phyloP scores from a whole-genome alignment of 2,329 filamentous ascomycete species.

The Thielaviopsis cerberus region DNA sequence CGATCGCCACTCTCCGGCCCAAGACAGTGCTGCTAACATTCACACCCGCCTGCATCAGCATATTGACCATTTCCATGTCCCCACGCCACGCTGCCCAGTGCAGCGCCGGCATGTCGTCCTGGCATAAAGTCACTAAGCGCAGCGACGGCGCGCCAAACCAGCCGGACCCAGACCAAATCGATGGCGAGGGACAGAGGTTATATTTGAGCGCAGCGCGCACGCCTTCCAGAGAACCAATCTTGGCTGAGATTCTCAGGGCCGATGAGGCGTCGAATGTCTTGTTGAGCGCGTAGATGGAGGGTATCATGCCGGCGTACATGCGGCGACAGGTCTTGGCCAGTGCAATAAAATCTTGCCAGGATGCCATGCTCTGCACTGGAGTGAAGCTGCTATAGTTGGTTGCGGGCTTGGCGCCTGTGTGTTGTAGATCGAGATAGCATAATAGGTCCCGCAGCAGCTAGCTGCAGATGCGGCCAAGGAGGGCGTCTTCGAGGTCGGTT shows the following conservation, averaged over 20 bases:
- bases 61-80: neutral
- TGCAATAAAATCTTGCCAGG: conserved; percentile 4
- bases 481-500: neutral
- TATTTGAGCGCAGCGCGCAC: neutral
- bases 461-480: neutral
- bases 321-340: conserved; percentile 4
- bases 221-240: conserved; percentile 1
- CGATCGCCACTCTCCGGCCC: neutral
- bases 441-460: neutral
- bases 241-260: conserved; percentile 6
- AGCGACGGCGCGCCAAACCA: conserved; percentile 7
- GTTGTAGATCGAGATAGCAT: neutral
- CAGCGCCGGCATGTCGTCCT: conserved; percentile 5
- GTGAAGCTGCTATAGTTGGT: neutral
- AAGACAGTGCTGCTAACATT: neutral
- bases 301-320: neutral
- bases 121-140: neutral
- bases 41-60: conserved; percentile 1
- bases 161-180: neutral
- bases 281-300: conserved; percentile 6
- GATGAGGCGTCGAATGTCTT: conserved; percentile 5
- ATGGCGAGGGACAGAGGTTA: neutral
- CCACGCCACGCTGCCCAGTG: conserved; percentile 8
- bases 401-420: neutral
- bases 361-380: neutral